These are phyloP conservation scores for Myotisia sp. DNA, from an alignment of 2,329 filamentous ascomycete genomes.

Conservation along the genomic window DNA sequence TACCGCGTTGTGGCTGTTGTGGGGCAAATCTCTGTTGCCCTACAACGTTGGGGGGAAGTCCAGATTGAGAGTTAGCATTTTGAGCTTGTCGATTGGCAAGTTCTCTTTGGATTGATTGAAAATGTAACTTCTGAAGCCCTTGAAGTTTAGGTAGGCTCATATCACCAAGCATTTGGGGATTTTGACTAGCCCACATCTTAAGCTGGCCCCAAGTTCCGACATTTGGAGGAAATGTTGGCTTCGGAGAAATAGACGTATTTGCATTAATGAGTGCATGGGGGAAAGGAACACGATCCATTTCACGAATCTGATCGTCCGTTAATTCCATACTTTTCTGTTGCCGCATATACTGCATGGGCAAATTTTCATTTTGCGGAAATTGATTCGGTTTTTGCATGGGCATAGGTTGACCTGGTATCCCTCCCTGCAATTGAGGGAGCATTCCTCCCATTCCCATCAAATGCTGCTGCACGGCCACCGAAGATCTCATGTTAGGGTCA, in stretches of 20 bases:
- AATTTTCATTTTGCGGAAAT: conserved; percentile 21
- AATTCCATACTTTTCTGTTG: conserved; percentile 23
- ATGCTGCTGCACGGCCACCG: conserved; percentile 23
- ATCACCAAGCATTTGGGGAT: conserved; percentile 30
- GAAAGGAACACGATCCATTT: conserved; percentile 30
- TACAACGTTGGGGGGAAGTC: too few relatives aligned
- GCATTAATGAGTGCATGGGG: conserved; percentile 24
- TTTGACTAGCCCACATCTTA: conserved; percentile 39
- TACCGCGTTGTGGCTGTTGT: conserved; percentile 14
- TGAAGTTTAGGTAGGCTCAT: conserved; percentile 29
- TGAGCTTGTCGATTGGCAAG: conserved; percentile 13
- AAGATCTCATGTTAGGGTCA: conserved; percentile 23
- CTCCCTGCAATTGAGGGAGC: conserved; percentile 5
- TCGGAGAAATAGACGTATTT: conserved; percentile 16
- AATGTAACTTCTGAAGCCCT: conserved; percentile 31
- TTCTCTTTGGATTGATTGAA: conserved; percentile 22
- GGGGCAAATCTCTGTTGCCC: conserved; percentile 10
- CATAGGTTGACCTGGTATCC: conserved; percentile 10
- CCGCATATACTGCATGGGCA: conserved; percentile 22
- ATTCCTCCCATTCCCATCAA: conserved; percentile 19
- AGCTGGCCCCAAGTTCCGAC: conserved; percentile 43
- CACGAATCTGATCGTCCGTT: conserved; percentile 27
- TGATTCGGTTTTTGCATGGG: conserved; percentile 6
- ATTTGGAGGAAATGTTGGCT: conserved; percentile 30
- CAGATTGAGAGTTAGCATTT: too few relatives aligned